Conservation (phyloP, 1,284 basidiomycete genomes). For the Ganoderma boninense region DNA sequence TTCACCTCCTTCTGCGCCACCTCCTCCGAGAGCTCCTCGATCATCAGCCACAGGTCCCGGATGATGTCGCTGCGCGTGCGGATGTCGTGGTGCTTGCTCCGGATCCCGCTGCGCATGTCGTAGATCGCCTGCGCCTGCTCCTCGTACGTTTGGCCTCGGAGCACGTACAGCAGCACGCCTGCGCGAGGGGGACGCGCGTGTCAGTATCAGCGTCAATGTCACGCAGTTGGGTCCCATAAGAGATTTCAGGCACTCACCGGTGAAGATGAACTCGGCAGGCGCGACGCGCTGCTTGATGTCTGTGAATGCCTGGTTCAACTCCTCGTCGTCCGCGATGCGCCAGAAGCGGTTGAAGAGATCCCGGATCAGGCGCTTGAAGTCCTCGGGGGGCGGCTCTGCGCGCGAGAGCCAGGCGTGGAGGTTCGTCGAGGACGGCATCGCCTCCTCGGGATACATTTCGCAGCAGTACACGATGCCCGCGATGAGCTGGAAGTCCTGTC, state of each 20-base stretch:
- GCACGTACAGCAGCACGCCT: slow-evolving; percentile 68
- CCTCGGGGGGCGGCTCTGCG: slow-evolving; percentile 49
- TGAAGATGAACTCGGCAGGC: slow-evolving; percentile 79
- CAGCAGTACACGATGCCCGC: slow-evolving; percentile 72
- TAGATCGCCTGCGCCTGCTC: slow-evolving; percentile 61
- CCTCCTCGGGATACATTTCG: slow-evolving; percentile 56
- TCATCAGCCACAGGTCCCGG: slow-evolving; percentile 62
- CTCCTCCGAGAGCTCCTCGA: slow-evolving; percentile 45
- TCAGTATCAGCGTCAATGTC: too few species aligned
- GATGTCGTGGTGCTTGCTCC: slow-evolving; percentile 63
- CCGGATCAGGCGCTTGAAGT: slow-evolving; percentile 59
- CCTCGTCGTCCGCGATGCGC: slow-evolving; percentile 53
- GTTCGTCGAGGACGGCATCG: slow-evolving; percentile 58
- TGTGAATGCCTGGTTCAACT: slow-evolving; percentile 54
- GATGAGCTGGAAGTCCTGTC: slow-evolving; percentile 74
- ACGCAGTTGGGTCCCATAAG: too few species aligned
- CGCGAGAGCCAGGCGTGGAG: slow-evolving; percentile 66
- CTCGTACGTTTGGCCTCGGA: slow-evolving; percentile 48
- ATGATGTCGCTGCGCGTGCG: slow-evolving; percentile 64
- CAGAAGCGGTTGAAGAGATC: slow-evolving; percentile 60
- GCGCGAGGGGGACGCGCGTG: too few species aligned
- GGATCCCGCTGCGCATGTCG: slow-evolving; percentile 60
- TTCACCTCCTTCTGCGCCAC: slow-evolving; percentile 16
- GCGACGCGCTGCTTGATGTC: slow-evolving; percentile 66
- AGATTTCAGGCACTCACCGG: slow-evolving; percentile 51